Percentiles rank a stretch among this genome's conserved stretches.
Conservation (phyloP, 2,329 filamentous ascomycete genomes). For the Fusarium solani-melongenae region DNA sequence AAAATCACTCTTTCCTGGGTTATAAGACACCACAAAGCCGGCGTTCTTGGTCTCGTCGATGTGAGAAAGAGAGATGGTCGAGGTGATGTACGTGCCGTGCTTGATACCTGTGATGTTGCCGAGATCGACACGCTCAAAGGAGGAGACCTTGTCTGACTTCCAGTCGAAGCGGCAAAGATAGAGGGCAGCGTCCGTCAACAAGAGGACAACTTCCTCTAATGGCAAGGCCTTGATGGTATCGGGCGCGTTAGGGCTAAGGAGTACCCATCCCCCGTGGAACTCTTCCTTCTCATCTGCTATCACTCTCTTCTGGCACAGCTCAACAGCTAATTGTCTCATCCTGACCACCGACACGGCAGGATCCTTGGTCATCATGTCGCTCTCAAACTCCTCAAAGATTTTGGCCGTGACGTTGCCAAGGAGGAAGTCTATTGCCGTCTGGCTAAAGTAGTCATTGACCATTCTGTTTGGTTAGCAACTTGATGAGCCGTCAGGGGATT, state of each 20-base stretch:
- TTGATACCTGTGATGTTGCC: constrained; percentile 78
- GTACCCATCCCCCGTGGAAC: constrained; percentile 88
- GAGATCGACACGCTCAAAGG: constrained; percentile 87
- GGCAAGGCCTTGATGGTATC: constrained; percentile 77
- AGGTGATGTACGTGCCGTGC: constrained; percentile 90
- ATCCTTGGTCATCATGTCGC: constrained; percentile 91
- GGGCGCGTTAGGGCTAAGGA: constrained; percentile 79
- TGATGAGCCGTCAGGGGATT: neutral
- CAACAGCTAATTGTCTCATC: constrained; percentile 89
- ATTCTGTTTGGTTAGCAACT: constrained; percentile 70
- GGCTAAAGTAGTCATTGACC: constrained; percentile 97
- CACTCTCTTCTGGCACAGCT: constrained; percentile 87
- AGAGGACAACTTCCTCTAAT: constrained; percentile 88
- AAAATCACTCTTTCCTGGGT: constrained; percentile 76
- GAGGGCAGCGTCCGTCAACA: constrained; percentile 85
- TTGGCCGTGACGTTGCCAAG: constrained; percentile 86
- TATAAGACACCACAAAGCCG: constrained; percentile 84
- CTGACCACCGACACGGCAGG: constrained; percentile 88
- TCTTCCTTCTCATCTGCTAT: constrained; percentile 87
- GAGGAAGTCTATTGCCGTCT: constrained; percentile 93
- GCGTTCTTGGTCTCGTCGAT: constrained; percentile 83
- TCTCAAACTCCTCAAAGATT: constrained; percentile 94
- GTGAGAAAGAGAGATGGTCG: constrained; percentile 81
- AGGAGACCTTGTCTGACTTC: constrained; percentile 92
- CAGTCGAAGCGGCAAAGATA: constrained; percentile 95